Evolutionary conservation across 2,329 filamentous ascomycete species (phyloP).

Genomic region (Monilinia vaccinii-corymbosi): DNA sequence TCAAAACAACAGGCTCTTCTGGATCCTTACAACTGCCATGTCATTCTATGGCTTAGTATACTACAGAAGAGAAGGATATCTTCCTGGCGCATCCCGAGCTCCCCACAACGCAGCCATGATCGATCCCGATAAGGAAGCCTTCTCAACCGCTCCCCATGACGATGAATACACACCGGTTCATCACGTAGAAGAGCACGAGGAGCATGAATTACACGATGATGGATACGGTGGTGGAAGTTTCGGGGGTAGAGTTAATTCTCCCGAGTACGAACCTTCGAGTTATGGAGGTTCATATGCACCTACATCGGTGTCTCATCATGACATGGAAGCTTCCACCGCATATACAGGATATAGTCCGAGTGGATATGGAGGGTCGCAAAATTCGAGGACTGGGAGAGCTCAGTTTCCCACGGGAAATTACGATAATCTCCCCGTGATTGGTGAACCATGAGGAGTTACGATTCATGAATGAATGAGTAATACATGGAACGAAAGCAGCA

Average conservation of each 20-base stretch:
- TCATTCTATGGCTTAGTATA: constrained; percentile 53
- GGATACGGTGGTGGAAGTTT: constrained; percentile 8
- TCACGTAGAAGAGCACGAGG: constrained; percentile 31
- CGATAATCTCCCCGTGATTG: constrained; percentile 29
- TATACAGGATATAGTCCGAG: constrained; percentile 39
- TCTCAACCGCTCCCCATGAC: constrained; percentile 57
- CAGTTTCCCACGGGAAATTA: constrained; percentile 52
- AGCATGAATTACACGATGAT: constrained; percentile 19
- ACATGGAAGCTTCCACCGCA: constrained; percentile 23
- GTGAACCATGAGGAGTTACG: neutral
- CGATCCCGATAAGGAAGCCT: constrained; percentile 60
- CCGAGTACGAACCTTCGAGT: constrained; percentile 12
- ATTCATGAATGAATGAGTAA: neutral
- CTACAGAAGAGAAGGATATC: constrained; percentile 50
- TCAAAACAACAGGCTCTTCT: constrained; percentile 41
- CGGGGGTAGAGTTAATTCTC: neutral
- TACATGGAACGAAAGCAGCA: neutral
- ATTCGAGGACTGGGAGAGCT: constrained; percentile 14
- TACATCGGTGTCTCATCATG: constrained; percentile 31
- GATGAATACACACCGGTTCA: constrained; percentile 58
- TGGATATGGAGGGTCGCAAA: constrained; percentile 4
- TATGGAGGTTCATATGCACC: constrained; percentile 21
- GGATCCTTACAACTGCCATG: constrained; percentile 42
- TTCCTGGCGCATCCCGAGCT: constrained; percentile 40
- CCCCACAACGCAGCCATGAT: constrained; percentile 38